Evolutionary conservation across 2,329 filamentous ascomycete species (phyloP), one percentile per base, ranked within the genome.

Genomic region (Corinectria fuckeliana): DNA sequence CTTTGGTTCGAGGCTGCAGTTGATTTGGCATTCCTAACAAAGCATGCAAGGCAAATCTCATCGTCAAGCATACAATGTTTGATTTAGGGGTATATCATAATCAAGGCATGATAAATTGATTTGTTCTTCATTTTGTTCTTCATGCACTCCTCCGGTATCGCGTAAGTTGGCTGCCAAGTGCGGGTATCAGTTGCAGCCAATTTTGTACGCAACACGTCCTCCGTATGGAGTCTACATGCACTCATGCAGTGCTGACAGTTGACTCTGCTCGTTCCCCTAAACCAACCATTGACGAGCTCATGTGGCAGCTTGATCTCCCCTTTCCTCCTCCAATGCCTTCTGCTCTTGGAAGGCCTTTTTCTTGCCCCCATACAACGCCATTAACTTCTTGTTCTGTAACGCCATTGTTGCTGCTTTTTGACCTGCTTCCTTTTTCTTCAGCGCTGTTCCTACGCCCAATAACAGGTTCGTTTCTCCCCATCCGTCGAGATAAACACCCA

Each of bases 371-470:
- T 82, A 82, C 21, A 74, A 69, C 62, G 80, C 81, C 47, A 88
- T 85, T 63, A 91, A 66, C 68, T 88, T 89, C 72, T 87, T 88
- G 69, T 92, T 88, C 39, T 82, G 78, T 71, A 93, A 69, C 0
- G 88, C 89, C 65, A 80, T 78, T 39, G 78, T 75, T 1, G 91
- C 91, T 1, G 91, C 91, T 64, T 84, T 87, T 13, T 84, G 78
- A 0, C 88, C 88, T 1, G 90, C 91, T 56, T 91, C 88, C 56
- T 84, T 86, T 76, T 92, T 92, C 54, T 83, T 86, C 62, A 86
- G 76, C 1, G 84, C 90, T 28, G 82, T 84, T 0, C 89, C 91
- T 42, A 79, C 80, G 0, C 87, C 91, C 5, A 93, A 75, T 56
- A 84, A 76, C 71, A 86, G 83, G 48, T 84, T 78, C 28, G 80